phyloP scores from a whole-genome alignment of 352 stramenopile genomes.

The Pythium dissimile region DNA sequence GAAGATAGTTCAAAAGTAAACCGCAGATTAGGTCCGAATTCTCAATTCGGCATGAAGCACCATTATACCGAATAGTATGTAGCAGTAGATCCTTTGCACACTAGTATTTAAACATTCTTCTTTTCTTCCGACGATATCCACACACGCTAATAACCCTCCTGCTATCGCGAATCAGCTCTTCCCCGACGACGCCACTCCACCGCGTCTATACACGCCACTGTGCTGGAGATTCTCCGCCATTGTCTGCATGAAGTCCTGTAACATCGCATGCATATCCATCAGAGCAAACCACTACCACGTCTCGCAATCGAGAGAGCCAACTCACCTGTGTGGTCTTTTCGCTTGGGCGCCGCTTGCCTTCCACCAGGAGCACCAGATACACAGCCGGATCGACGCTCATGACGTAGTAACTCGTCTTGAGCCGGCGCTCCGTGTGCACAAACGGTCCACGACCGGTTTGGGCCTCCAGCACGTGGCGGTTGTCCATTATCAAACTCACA shows the following conservation, averaged over 20 bases:
- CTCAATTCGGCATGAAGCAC: no score
- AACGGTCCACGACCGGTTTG: slow-evolving; percentile 20
- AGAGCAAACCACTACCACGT: not conserved
- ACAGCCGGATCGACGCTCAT: slow-evolving; percentile 66
- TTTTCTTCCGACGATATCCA: not conserved
- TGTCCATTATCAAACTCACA: slow-evolving; percentile 87
- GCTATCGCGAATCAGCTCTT: no score
- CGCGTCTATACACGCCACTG: slow-evolving; percentile 49
- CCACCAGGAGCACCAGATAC: slow-evolving; percentile 67
- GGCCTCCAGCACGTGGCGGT: slow-evolving; percentile 41
- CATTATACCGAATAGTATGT: no score
- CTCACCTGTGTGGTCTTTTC: slow-evolving; percentile 72
- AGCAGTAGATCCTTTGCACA: slow-evolving; percentile 17
- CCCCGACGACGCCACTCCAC: slow-evolving; percentile 10
- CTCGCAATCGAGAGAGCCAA: not conserved
- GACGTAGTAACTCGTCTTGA: slow-evolving; percentile 75
- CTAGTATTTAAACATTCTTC: slow-evolving; percentile 17
- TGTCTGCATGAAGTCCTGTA: slow-evolving; percentile 82
- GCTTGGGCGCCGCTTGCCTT: slow-evolving; percentile 61
- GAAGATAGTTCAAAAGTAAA: not conserved
- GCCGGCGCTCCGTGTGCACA: slow-evolving; percentile 60
- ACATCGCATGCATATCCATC: not conserved
- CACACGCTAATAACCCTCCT: no score
- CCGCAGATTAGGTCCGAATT: no score
- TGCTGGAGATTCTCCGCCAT: slow-evolving; percentile 74